Evolutionary conservation across 176 grass and related monocot species (phyloP).

Genomic region (Bonia amplexicaulis): DNA sequence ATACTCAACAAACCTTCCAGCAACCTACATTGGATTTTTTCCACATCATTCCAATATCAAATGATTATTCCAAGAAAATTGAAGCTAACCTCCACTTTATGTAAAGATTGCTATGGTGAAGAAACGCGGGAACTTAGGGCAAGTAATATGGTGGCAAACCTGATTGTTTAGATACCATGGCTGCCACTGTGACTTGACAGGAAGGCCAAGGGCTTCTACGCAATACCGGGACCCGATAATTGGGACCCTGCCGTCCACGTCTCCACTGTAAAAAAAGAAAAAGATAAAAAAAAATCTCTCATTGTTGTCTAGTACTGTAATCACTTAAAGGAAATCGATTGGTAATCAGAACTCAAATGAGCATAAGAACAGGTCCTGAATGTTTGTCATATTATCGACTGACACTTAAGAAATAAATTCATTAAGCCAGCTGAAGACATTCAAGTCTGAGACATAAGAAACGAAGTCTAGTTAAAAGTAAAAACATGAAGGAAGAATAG

Average conservation of each 20-base stretch:
- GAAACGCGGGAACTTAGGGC: neutral
- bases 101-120: neutral
- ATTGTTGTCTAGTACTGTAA: neutral
- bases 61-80: neutral
- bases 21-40: conserved; percentile 51
- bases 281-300: neutral
- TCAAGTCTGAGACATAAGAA: neutral
- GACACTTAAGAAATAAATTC: neutral
- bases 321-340: neutral
- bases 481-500: neutral
- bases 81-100: neutral
- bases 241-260: conserved; percentile 78
- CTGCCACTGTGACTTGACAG: conserved; percentile 62
- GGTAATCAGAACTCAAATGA: neutral
- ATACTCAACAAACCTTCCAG: conserved; percentile 77
- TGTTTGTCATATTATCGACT: neutral
- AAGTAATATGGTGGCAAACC: conserved; percentile 23
- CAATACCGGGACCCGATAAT: conserved; percentile 81
- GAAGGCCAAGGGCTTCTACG: conserved; percentile 60
- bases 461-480: neutral
- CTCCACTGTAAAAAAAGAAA: conserved; percentile 42
- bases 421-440: neutral
- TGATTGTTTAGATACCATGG: conserved; percentile 73
- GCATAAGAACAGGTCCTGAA: neutral
- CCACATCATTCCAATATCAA: neutral